Evolutionary conservation across 2,329 filamentous ascomycete genomes (phyloP), one percentile per base, ranked within the genome.

Genomic region (Fusarium sp.): DNA sequence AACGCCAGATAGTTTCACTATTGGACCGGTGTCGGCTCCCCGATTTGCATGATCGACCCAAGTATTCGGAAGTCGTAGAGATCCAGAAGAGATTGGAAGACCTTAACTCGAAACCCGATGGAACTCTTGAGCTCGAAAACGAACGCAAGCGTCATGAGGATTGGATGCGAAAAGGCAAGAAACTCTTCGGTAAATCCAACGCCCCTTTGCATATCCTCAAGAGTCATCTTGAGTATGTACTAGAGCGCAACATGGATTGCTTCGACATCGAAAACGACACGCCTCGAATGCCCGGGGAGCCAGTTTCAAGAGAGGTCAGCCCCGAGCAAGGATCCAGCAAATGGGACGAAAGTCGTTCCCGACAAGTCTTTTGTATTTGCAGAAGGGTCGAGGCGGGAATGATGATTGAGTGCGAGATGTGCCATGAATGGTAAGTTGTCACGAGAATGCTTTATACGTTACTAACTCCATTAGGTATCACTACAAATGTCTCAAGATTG

Each of bases 321-420:
- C 88, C 88, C 3, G 84, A 86, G 13, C 88, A 86, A 13, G 87
- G 87, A 51, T 80, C 83, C 59, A 87, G 81, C 69, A 88, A 84
- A 75, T 92, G 85, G 88, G 87, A 92, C 77, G 88, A 93, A 77
- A 89, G 86, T 80, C 91, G 84, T 38, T 88, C 88, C 63, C 83
- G 90, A 41, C 95, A 98, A 80, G 96, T 98, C 0, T 99, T 98
- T 82, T 99, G 96, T 82, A 98, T 99, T 75, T 99, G 96, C 83
- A 91, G 96, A 68, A 94, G 92, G 72, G 90, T 94, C 12, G 96
- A 99, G 83, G 95, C 96, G 42, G 96, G 96, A 58, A 97, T 98
- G 93, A 99, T 99, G 96, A 98, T 99, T 78, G 96, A 99, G 83
- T 99, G 96, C 81, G 96, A 98, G 81, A 87, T 98, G 44, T 99